Evolutionary conservation across 257 asterid genomes (phyloP), one percentile per base, ranked within the genome.

Genomic region (Nemophila menziesii): DNA sequence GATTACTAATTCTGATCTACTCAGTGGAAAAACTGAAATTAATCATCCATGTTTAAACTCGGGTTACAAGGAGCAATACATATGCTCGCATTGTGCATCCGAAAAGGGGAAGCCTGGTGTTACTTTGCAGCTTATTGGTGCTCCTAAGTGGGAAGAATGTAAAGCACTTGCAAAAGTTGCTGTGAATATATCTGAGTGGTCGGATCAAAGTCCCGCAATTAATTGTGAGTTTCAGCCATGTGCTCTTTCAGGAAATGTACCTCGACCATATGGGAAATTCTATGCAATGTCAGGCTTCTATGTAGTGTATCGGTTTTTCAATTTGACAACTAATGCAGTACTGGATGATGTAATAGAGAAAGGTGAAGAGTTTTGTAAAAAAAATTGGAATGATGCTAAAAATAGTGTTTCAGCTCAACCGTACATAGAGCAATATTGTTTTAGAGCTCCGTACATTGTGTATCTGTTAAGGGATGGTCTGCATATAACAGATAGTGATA

Each of bases 201-300:
- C 86, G 1, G 63, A 64, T 56, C 75, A 46, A 54, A 65, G 51
- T 44, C 67, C 66, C 13, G 92, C 76, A 63, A 43, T 72, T 20
- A 86, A 90, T 47, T 90, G 98, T 46, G 82, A 77, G 61, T 37
- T 74, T 61, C 85, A 77, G 46, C 98, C 98, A 18, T 89, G 98
- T 61, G 93, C 95, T 17, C 85, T 85, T 40, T 62, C 72, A 13
- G 78, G 65, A 29, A 71, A 73, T 61, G 64, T 63, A 46, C 93
- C 96, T 45, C 92, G 74, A 19, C 99, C 99, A 4, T 52, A 60
- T 21, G 99, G 96, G 45, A 77, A 68, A 58, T 90, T 90, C 46
- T 90, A 79, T 56, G 94, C 86, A 2, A 79, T 90, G 92, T 85
- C 96, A 26, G 99, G 99, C 34, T 90, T 86, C 60, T 90, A 51